Base-by-base conservation (phyloP, 106 monocot species). In the Dendrobium officinale region DNA sequence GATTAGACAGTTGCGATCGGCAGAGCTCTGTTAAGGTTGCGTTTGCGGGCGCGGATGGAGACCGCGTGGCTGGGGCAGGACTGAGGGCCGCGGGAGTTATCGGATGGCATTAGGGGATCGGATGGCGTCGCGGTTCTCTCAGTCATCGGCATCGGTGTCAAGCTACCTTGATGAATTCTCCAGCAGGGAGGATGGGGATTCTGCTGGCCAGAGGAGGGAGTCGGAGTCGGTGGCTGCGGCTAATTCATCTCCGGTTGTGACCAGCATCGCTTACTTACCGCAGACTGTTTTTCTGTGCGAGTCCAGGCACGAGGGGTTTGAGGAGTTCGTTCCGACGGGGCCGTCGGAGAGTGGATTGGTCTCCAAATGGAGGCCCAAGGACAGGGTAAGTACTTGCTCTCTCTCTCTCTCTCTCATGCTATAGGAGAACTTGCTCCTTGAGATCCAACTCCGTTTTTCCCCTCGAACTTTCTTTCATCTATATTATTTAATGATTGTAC, bases 321-420 rank as follows among this genome's bases (percentile, higher is more conserved):
- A 90, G 81, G 81, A 77, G 5, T 77, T 56, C 31, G 82, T 76
- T 45, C 80, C 90, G 5, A 73, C 67, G 26, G 87, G 85, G 26
- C 82, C 85, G 13, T 79, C 87, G 2, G 90, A 90, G 54, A 81
- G 81, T 6, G 87, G 83, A 51, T 74, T 82, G 44, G 87, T 83
- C 27, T 85, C 90, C 55, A 90, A 85, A 75, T 90, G 90, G 90
- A 83, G 83, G 61, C 83, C 85, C 19, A 90, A 90, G 79, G 90
- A 90, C 33, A 83, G 87, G 83, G 90, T 90, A 85, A 47, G 58
- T 40, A 67, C 41, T 31, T 7, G 42, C 51, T 27, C 15, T 20
- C 56, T 4, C 9, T 56, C 55, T 56, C 55, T 4, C 19, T 19
- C 3, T 37, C 37, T 37, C 37, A 37, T 37, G 55, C 55, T 19